These are phyloP conservation scores for Diatrype stigma DNA, from an alignment of 2,329 filamentous ascomycete genomes.

Conservation along the genomic window DNA sequence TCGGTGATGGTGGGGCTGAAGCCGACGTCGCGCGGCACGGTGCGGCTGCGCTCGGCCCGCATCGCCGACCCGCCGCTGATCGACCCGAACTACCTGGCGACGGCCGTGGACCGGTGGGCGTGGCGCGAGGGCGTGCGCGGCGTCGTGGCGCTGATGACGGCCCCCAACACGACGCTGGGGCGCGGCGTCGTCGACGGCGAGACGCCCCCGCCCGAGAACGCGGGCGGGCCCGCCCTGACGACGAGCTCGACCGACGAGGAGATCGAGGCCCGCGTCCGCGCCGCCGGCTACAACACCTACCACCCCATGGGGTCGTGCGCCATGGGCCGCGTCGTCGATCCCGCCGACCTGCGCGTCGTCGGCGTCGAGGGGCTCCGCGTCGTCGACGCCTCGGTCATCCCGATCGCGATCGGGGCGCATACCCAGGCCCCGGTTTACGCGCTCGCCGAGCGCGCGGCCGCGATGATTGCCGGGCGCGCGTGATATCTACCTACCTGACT, in stretches of 20 bases:
- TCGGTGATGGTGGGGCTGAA: not conserved
- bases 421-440: conserved; percentile 29
- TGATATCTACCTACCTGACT: no score
- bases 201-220: not conserved
- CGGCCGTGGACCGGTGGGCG: not conserved
- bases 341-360: conserved; percentile 9
- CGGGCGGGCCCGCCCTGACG: not conserved
- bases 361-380: conserved; percentile 16
- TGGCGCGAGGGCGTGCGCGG: not conserved
- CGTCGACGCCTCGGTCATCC: conserved; percentile 31
- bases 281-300: not conserved
- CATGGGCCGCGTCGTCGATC: conserved; percentile 18
- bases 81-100: not conserved
- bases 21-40: not conserved
- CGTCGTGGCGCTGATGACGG: not conserved
- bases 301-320: not conserved
- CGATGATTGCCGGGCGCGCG: conserved; percentile 10
- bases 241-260: not conserved
- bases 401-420: conserved; percentile 25
- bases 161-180: not conserved
- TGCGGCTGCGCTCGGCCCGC: not conserved
- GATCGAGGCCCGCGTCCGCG: not conserved
- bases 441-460: conserved; percentile 28
- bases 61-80: not conserved
- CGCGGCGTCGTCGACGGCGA: not conserved